Conservation (phyloP, 257 asterid species). For the Petunia secreta region DNA sequence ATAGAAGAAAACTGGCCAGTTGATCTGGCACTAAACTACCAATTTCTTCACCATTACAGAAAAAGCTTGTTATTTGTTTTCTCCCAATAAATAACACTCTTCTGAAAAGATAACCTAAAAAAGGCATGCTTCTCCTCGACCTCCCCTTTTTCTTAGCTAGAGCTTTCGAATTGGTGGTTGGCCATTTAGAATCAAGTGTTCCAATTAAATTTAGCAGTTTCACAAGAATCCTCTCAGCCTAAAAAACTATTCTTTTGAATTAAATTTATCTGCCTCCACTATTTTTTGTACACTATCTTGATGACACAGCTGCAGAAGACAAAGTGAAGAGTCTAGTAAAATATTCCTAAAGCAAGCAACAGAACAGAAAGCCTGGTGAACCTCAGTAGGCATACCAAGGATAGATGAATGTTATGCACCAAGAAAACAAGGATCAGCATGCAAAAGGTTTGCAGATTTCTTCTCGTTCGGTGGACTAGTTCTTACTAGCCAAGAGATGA, state of each 20-base stretch:
- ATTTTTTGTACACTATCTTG: not conserved
- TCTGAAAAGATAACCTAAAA: not conserved
- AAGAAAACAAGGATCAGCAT: not conserved
- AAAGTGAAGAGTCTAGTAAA: conserved; percentile 16
- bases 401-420: not conserved
- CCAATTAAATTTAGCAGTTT: not conserved
- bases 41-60: not conserved
- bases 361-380: not conserved
- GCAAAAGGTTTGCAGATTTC: not conserved
- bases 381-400: not conserved
- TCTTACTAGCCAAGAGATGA: not conserved
- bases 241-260: not conserved
- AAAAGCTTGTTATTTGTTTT: not conserved
- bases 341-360: not conserved
- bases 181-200: not conserved
- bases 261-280: not conserved
- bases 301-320: not conserved
- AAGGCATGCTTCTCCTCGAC: not conserved
- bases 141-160: conserved; percentile 7
- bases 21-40: not conserved
- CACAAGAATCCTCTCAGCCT: not conserved
- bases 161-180: not conserved
- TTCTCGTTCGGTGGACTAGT: not conserved
- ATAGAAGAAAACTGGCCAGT: not conserved
- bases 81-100: not conserved